Base-by-base conservation (phyloP, 768 basidiomycete species). In the Psilocybe sp. region DNA sequence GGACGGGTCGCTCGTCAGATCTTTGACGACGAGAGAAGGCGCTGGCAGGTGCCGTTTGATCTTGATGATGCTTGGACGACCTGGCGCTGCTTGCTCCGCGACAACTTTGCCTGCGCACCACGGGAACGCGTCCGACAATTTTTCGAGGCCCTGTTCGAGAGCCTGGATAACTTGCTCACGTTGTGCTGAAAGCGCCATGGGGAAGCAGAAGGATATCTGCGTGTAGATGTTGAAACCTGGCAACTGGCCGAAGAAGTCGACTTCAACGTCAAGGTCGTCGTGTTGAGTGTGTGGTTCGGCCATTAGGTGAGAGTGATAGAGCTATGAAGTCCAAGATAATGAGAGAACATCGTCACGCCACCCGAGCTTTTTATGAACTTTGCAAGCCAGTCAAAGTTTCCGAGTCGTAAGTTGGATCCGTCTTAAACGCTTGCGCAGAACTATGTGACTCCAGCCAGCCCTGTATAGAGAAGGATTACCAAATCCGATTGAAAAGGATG, bases 101-200 rank as follows among this genome's bases (percentile, higher is more conserved):
- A 64, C 56, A 19, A 67, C 54, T 42, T 65, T 57, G 23, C 60
- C 62, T 33, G 63, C 58, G 28, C 63, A 37, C 64, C 65, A 67
- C 7, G 65, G 65, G 44, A 65, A 63, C 16, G 51, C 46, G 7
- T 23, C 40, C 13, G 60, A 47, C 16, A 67, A 48, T 13, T 49
- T 46, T 44, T 63, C 48, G 15, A 65, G 62, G 14, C 62, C 65
- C n/a, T 54, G 46, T 5, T 40, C 56, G 38, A 67, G 54, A 8
- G 52, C 53, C 38, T 43, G 40, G 46, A 57, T 42, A 31, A 61
- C 58, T 5, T 23, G 10, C 10, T 46, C 14, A 19, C 16, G 40
- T 12, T 53, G 51, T 0, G 49, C 44, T 8, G 54, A 50, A 15
- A 46, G 16, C n/a, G 41, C 5, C 11, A 64, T 33, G 0, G 57